A percentile compares a stretch with the other conserved stretches of the same genome.
phyloP scores from a whole-genome alignment of 257 asterid species.

The Haberlea rhodopensis region DNA sequence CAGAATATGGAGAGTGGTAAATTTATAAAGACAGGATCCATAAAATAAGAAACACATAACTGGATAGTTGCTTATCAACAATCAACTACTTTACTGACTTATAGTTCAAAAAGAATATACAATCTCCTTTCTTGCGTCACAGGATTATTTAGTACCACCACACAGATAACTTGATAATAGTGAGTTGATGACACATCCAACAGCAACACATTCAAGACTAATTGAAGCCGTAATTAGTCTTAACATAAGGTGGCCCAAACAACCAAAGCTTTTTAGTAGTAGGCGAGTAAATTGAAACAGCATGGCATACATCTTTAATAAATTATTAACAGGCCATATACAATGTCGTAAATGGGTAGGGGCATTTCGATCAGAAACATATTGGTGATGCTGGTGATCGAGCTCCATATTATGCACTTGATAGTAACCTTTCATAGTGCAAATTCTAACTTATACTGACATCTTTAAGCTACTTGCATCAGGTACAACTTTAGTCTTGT shows the following conservation, averaged over 20 bases:
- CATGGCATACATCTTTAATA: background rate
- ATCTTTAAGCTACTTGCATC: slow-evolving; percentile 11
- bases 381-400: background rate
- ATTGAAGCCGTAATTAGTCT: too few relatives aligned
- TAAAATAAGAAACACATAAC: background rate
- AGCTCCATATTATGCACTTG: slow-evolving; percentile 16
- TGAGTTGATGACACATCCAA: background rate
- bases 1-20: background rate
- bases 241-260: background rate
- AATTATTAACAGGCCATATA: background rate
- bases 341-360: background rate
- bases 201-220: background rate
- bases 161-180: background rate
- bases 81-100: too few relatives aligned
- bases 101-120: background rate
- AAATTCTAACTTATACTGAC: slow-evolving; percentile 7
- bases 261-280: background rate
- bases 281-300: too few relatives aligned
- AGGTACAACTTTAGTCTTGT: slow-evolving; percentile 5
- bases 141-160: background rate
- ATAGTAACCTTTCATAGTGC: background rate
- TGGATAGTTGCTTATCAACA: background rate
- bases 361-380: background rate
- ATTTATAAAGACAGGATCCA: background rate
- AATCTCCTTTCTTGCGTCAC: background rate